These are phyloP conservation scores for Cyberlindnera nakhonratchasimensis DNA, from an alignment of 805 yeast species.

Conservation along the genomic window DNA sequence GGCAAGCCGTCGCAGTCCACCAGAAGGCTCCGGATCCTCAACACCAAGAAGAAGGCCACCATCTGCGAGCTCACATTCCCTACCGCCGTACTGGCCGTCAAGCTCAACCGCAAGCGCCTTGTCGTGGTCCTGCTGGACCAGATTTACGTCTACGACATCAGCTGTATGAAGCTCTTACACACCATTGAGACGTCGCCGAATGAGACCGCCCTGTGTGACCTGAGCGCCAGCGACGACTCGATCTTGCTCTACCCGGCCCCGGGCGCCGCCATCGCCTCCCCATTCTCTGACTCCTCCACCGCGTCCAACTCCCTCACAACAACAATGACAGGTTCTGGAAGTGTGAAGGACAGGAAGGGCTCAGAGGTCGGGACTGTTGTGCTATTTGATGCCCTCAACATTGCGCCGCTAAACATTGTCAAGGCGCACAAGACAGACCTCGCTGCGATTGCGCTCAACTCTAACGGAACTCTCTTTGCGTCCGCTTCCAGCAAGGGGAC, in stretches of 20 bases:
- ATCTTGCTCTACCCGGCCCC: conserved; percentile 55
- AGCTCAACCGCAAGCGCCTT: conserved; percentile 77
- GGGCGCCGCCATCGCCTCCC: conserved; percentile 26
- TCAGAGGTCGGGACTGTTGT: conserved; percentile 42
- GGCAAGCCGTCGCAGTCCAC: conserved; percentile 54
- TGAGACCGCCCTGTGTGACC: conserved; percentile 30
- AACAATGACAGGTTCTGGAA: too few relatives aligned
- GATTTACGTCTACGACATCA: conserved; percentile 82
- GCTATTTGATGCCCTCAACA: conserved; percentile 69
- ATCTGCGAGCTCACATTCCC: conserved; percentile 92
- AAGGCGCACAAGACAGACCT: conserved; percentile 83
- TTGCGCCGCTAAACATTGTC: conserved; percentile 75
- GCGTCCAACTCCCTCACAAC: too few relatives aligned
- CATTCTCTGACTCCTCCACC: conserved; percentile 8
- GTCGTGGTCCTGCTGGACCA: conserved; percentile 77
- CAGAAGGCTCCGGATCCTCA: conserved; percentile 59
- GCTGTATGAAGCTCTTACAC: conserved; percentile 80
- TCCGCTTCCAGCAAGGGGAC: conserved; percentile 92
- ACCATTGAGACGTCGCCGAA: conserved; percentile 59
- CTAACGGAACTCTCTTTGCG: conserved; percentile 77
- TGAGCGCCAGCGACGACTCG: conserved; percentile 43
- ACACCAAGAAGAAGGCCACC: conserved; percentile 63
- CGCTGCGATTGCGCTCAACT: conserved; percentile 63
- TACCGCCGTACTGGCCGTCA: conserved; percentile 64
- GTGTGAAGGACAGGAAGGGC: background rate